phyloP scores from a whole-genome alignment of 352 stramenopile species.

The Globisporangium middletonii region DNA sequence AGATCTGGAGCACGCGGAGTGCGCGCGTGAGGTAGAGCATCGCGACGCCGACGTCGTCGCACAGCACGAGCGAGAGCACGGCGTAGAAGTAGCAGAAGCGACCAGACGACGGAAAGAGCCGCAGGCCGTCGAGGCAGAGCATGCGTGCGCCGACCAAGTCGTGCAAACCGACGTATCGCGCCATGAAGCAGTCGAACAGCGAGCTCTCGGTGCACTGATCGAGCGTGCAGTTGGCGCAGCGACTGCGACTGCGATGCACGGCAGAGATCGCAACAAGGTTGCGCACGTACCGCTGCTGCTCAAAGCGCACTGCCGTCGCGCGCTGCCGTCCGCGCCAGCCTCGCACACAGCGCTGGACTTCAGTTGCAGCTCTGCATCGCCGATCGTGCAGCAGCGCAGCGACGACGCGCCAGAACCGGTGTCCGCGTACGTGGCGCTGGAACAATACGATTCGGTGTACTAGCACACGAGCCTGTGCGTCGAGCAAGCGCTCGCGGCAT shows the following conservation, averaged over 20 bases:
- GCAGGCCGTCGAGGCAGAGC: slow-evolving; percentile 31
- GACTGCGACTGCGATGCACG: slow-evolving; percentile 17
- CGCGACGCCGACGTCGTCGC: slow-evolving; percentile 32
- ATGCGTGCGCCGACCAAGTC: slow-evolving; percentile 30
- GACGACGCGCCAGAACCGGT: slow-evolving; percentile 40
- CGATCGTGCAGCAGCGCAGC: slow-evolving; percentile 25
- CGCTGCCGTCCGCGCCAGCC: slow-evolving; percentile 28
- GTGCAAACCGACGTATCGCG: slow-evolving; percentile 37
- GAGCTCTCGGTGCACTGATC: slow-evolving; percentile 30
- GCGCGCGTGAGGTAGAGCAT: slow-evolving; percentile 28
- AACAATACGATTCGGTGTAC: slow-evolving; percentile 32
- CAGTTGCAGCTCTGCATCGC: slow-evolving; percentile 18
- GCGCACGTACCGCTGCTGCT: slow-evolving; percentile 31
- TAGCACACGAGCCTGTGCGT: slow-evolving; percentile 20
- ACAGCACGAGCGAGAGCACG: slow-evolving; percentile 30
- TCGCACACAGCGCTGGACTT: slow-evolving; percentile 33
- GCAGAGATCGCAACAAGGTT: slow-evolving; percentile 15
- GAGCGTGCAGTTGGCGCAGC: slow-evolving; percentile 24
- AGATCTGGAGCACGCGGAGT: slow-evolving; percentile 14
- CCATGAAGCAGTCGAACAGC: slow-evolving; percentile 46
- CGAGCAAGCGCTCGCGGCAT: slow-evolving; percentile 21
- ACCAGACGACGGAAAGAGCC: slow-evolving; percentile 28
- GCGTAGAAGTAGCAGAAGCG: slow-evolving; percentile 39
- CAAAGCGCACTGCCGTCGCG: slow-evolving; percentile 22
- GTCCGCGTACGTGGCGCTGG: slow-evolving; percentile 34